Conservation (phyloP, 768 basidiomycete species). For the Dictyophora rubrovolvata region DNA sequence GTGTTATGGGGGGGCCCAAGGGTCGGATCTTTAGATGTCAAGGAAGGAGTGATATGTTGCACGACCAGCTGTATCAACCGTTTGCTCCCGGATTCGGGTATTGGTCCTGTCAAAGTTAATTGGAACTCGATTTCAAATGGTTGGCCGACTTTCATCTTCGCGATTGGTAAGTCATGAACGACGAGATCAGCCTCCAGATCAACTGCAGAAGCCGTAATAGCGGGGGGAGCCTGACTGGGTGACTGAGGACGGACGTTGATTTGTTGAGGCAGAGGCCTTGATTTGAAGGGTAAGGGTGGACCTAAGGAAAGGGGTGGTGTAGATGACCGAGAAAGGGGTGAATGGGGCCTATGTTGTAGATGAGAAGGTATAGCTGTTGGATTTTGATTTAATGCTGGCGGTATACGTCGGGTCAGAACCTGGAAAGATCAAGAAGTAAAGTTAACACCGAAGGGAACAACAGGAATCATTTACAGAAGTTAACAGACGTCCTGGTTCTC, state of each 20-base stretch:
- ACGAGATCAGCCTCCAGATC: conserved; percentile 52
- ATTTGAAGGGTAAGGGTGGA: conserved; percentile 22
- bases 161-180: conserved; percentile 37
- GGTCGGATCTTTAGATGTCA: neutral
- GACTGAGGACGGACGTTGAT: conserved; percentile 11
- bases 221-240: conserved; percentile 14
- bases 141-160: conserved; percentile 36
- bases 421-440: conserved; percentile 13
- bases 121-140: conserved; percentile 51
- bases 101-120: conserved; percentile 38
- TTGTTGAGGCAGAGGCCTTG: conserved; percentile 6
- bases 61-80: conserved; percentile 45
- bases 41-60: conserved; percentile 52
- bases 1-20: conserved; percentile 20
- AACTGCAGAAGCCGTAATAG: conserved; percentile 14
- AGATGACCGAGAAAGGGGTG: conserved; percentile 38
- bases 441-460: neutral
- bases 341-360: conserved; percentile 62
- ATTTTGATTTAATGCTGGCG: conserved; percentile 29
- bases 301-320: conserved; percentile 23
- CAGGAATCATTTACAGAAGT: conserved; percentile 48
- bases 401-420: conserved; percentile 76
- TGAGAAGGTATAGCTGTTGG: conserved; percentile 69
- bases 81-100: conserved; percentile 24
- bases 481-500: conserved; percentile 77